Percentiles rank a stretch among this genome's conserved stretches.
Conservation (phyloP, 2,329 filamentous ascomycete species). For the Arachnomyces sp. region DNA sequence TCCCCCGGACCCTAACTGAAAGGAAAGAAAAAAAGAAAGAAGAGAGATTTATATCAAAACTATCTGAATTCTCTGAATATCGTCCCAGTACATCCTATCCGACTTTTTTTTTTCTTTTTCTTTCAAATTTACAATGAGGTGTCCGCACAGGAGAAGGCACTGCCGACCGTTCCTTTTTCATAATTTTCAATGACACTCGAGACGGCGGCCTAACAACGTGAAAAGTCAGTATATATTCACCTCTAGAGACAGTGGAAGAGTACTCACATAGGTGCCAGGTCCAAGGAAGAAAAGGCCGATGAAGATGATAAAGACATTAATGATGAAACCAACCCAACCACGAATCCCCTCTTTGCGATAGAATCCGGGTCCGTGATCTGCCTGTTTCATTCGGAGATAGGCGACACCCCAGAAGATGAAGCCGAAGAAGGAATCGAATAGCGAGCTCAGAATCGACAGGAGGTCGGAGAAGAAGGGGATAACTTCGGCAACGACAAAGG, state of each 20-base stretch:
- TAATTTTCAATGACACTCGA: conserved; percentile 59
- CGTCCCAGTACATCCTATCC: too few relatives aligned
- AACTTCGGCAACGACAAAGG: conserved; percentile 85
- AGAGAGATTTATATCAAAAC: too few relatives aligned
- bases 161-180: conserved; percentile 54
- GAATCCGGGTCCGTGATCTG: conserved; percentile 33
- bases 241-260: conserved; percentile 2
- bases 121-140: conserved; percentile 30
- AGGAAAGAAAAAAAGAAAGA: too few relatives aligned
- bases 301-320: conserved; percentile 67
- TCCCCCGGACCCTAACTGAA: too few relatives aligned
- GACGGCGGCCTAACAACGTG: conserved; percentile 32
- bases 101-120: too few relatives aligned
- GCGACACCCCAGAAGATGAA: conserved; percentile 73
- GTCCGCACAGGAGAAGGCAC: conserved; percentile 65
- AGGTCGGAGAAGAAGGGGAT: conserved; percentile 86
- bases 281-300: conserved; percentile 75
- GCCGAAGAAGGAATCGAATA: conserved; percentile 74
- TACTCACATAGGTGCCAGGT: conserved; percentile 65
- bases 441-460: conserved; percentile 52
- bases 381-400: conserved; percentile 38
- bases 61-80: too few relatives aligned
- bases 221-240: conserved; percentile 8
- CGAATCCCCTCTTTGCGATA: conserved; percentile 34
- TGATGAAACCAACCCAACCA: conserved; percentile 35